phyloP scores from a whole-genome alignment of 768 basidiomycete genomes.

The Pisolithus tinctorius region DNA sequence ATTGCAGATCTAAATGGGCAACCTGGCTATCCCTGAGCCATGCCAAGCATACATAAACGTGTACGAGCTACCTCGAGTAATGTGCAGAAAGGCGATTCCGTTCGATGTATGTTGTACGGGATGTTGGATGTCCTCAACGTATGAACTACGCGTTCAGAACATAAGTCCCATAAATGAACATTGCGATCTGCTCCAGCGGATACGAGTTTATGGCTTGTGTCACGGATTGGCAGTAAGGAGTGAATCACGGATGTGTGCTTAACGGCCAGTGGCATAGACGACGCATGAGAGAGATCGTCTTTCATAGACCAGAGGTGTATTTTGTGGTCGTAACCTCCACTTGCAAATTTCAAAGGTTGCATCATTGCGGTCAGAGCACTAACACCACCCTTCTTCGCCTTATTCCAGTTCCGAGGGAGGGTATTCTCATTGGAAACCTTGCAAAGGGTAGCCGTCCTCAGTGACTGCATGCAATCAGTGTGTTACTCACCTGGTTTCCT shows the following conservation, averaged over 20 bases:
- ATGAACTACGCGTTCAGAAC: conserved; percentile 36
- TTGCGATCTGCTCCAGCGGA: conserved; percentile 45
- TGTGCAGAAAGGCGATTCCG: conserved; percentile 32
- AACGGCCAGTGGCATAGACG: conserved; percentile 28
- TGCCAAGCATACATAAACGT: not conserved
- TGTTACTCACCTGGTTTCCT: conserved; percentile 18
- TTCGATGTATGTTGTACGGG: conserved; percentile 37
- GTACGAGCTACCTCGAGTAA: conserved; percentile 35
- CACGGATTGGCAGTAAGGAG: conserved; percentile 35
- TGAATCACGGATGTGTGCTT: conserved; percentile 39
- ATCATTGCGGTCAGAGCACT: conserved; percentile 37
- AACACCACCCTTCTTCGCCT: conserved; percentile 34
- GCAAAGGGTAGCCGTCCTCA: conserved; percentile 3
- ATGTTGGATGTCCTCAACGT: conserved; percentile 37
- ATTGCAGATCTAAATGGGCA: conserved; percentile 44
- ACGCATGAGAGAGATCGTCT: conserved; percentile 26
- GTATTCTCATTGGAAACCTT: conserved; percentile 7
- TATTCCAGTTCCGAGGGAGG: conserved; percentile 26
- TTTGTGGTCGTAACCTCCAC: conserved; percentile 42
- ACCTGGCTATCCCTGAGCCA: conserved; percentile 26
- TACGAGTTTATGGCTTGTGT: conserved; percentile 41
- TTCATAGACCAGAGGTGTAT: conserved; percentile 43
- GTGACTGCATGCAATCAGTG: not conserved
- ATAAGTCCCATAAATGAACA: conserved; percentile 39
- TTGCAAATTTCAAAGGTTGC: conserved; percentile 38